These are phyloP conservation scores for Myriosclerotinia duriaeana DNA, from an alignment of 2,329 filamentous ascomycete genomes.

Conservation along the genomic window DNA sequence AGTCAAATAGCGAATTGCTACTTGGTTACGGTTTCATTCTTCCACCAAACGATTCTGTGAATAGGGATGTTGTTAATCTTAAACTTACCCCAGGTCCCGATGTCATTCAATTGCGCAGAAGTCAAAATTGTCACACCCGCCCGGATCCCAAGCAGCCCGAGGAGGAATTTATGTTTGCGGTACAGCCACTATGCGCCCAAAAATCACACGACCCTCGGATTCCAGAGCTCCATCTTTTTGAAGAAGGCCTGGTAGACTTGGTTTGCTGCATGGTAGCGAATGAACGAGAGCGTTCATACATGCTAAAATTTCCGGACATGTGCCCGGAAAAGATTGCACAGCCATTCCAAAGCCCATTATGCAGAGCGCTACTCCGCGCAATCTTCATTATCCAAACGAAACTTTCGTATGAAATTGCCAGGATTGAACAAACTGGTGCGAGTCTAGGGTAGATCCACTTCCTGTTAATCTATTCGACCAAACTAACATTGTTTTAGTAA, in stretches of 20 bases:
- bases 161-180: constrained; percentile 37
- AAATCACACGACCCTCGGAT: constrained; percentile 4
- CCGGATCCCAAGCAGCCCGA: constrained; percentile 19
- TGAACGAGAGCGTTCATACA: constrained; percentile 28
- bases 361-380: constrained; percentile 28
- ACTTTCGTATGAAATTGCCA: constrained; percentile 28
- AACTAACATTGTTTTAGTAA: constrained; percentile 26
- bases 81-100: constrained; percentile 32
- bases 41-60: constrained; percentile 43
- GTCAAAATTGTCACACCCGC: constrained; percentile 30
- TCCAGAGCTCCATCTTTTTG: constrained; percentile 28
- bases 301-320: constrained; percentile 16
- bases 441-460: constrained; percentile 22
- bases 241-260: constrained; percentile 35
- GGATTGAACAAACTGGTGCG: constrained; percentile 25
- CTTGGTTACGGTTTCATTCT: constrained; percentile 64
- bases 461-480: neutral
- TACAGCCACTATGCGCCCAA: neutral
- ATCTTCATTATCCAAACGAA: constrained; percentile 30
- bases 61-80: constrained; percentile 41
- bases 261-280: constrained; percentile 37
- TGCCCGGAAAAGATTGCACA: constrained; percentile 28
- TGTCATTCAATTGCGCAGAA: constrained; percentile 29
- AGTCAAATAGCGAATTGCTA: constrained; percentile 71
- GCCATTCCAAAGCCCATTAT: constrained; percentile 28